phyloP scores from a whole-genome alignment of 192 early-diverging fungal genomes.

The Backusella tuberculispora region DNA sequence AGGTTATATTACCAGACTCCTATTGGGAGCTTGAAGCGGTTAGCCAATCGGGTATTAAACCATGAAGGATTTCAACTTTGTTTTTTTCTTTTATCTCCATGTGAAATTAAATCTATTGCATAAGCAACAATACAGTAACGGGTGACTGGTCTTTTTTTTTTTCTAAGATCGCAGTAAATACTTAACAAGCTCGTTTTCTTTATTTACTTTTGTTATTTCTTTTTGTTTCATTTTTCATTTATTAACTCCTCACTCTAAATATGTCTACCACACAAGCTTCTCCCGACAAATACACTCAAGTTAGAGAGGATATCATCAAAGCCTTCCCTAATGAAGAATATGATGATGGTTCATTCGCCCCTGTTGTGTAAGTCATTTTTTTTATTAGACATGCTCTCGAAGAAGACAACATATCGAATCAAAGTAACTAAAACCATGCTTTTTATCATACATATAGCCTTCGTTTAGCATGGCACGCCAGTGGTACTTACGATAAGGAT shows the following conservation, averaged over 20 bases:
- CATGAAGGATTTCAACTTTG: background rate
- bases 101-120: conserved; percentile 18
- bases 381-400: background rate
- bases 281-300: conserved; percentile 45
- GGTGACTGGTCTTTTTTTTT: background rate
- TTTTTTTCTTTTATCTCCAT: conserved; percentile 9
- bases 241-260: conserved; percentile 26
- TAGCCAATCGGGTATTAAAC: conserved; percentile 16
- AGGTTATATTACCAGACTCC: background rate
- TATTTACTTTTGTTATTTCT: conserved; percentile 5
- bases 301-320: conserved; percentile 45
- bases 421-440: conserved; percentile 40
- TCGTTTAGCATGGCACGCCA: conserved; percentile 64
- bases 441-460: conserved; percentile 25
- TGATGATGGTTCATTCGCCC: conserved; percentile 70
- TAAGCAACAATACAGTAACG: conserved; percentile 12
- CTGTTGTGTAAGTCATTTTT: conserved; percentile 53
- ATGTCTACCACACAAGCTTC: conserved; percentile 39
- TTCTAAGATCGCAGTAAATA: background rate
- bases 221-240: conserved; percentile 2
- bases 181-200: conserved; percentile 2
- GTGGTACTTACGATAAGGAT: conserved; percentile 67
- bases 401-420: background rate
- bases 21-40: background rate
- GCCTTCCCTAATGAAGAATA: conserved; percentile 42